phyloP scores from a whole-genome alignment of 2,329 filamentous ascomycete species.

The Hymenoscyphus fructigenus region DNA sequence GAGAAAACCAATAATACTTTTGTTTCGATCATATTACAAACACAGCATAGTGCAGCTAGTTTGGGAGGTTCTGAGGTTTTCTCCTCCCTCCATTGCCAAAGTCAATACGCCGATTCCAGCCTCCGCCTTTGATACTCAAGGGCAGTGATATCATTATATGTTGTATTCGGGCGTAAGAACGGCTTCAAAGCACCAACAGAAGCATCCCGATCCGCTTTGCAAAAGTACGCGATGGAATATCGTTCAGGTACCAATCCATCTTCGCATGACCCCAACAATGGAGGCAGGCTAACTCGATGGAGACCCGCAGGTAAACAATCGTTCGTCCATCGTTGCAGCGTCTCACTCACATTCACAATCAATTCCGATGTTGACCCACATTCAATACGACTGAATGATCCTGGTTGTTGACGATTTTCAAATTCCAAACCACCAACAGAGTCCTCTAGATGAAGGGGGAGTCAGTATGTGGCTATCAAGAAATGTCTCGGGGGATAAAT shows the following conservation, averaged over 20 bases:
- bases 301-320: slow-evolving; percentile 14
- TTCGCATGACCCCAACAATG: neutral
- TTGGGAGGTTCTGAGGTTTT: neutral
- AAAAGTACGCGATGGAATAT: slow-evolving; percentile 16
- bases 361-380: slow-evolving; percentile 25
- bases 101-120: slow-evolving; percentile 10
- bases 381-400: slow-evolving; percentile 41
- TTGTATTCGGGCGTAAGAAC: slow-evolving; percentile 4
- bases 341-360: slow-evolving; percentile 48
- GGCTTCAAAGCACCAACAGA: slow-evolving; percentile 13
- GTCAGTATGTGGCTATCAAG: too few species aligned
- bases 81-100: neutral
- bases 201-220: slow-evolving; percentile 16
- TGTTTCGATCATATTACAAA: neutral
- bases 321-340: slow-evolving; percentile 29
- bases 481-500: too few species aligned
- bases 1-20: too few species aligned
- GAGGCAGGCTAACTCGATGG: slow-evolving; percentile 16
- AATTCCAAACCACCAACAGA: slow-evolving; percentile 47
- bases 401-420: slow-evolving; percentile 38
- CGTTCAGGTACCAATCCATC: slow-evolving; percentile 5
- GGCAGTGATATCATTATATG: slow-evolving; percentile 17
- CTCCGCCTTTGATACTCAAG: slow-evolving; percentile 18
- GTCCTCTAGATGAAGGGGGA: too few species aligned
- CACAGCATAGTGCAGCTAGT: neutral